Conservation (phyloP, 1,139 yeast species). For the Schizosaccharomyces versatilis region DNA sequence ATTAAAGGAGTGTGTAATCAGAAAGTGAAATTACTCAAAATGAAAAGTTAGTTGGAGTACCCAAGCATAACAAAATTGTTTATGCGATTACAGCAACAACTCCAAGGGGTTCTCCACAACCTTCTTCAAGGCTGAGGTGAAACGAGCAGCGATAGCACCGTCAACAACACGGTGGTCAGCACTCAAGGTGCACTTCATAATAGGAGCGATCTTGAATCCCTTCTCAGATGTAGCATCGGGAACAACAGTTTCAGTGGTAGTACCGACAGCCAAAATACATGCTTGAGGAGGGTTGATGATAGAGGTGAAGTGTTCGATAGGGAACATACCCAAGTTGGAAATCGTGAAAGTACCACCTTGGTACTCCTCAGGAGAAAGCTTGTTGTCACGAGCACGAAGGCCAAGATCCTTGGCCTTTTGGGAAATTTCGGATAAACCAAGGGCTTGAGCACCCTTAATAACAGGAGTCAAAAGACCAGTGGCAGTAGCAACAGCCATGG, state of each 20-base stretch:
- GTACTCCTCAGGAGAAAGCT: conserved; percentile 84
- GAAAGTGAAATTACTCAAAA: too few relatives aligned
- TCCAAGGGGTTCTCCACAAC: conserved; percentile 91
- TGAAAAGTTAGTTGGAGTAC: too few relatives aligned
- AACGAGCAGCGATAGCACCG: conserved; percentile 96
- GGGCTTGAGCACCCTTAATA: conserved; percentile 63
- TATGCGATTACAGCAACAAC: conserved; percentile 40
- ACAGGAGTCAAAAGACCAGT: conserved; percentile 93
- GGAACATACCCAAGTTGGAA: conserved; percentile 94
- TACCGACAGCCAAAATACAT: conserved; percentile 82
- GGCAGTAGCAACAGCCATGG: conserved; percentile 97
- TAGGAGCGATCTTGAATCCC: conserved; percentile 81
- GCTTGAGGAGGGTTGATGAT: conserved; percentile 96
- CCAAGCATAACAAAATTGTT: not conserved
- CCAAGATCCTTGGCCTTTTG: conserved; percentile 75
- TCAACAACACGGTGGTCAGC: conserved; percentile 94
- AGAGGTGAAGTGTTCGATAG: conserved; percentile 80
- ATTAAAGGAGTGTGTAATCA: too few relatives aligned
- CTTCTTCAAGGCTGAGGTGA: conserved; percentile 76
- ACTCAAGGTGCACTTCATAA: conserved; percentile 80
- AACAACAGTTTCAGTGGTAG: conserved; percentile 76
- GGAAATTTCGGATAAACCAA: conserved; percentile 69
- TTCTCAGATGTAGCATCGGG: conserved; percentile 79
- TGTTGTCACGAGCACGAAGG: conserved; percentile 84
- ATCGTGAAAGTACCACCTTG: conserved; percentile 98